Base-by-base conservation (phyloP, 2,329 filamentous ascomycete genomes). In the Calonectria henricotiae region DNA sequence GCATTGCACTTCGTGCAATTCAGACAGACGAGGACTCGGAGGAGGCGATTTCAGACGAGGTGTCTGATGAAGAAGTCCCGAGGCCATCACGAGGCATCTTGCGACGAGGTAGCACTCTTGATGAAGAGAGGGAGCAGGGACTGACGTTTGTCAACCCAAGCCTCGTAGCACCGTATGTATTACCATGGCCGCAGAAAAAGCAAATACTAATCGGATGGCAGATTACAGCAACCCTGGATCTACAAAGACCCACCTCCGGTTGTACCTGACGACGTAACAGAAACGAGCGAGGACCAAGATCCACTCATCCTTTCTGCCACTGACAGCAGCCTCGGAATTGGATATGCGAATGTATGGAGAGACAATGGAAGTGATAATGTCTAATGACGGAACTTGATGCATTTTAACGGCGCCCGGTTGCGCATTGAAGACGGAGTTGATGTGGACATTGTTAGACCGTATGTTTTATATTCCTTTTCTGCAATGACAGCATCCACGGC, bases 1-100 rank as follows among this genome's bases (percentile, higher is more conserved):
- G 96, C 80, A 98, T 99, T 80, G 95, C 97, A 32, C 85, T 99
- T 51, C 89, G 94, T 72, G 97, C 94, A 77, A 94, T 99, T 69
- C 89, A 92, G 74, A 86, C 90, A 30, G 71, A 73, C 0, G 87
- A 89, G 3, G 86, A 88, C 15, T 79, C 80, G 8, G 76, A 77
- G 1, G 74, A 79, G 13, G 80, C 82, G 49, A 79, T 80, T 3
- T 74, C 81, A 32, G 80, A 82, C n/a, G 83, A 84, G 20, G 80
- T 80, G 2, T 80, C 80, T 15, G 82, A 81, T 17, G 82, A 82
- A 30, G 81, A 81, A 13, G 79, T 82, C 11, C 79, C 80, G 12
- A 81, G 82, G 37, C 80, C 80, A 17, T 79, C 83, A 60, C 81
- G 84, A 54, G 81, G 83, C 17, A 71, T 87, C 55, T 70, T 87